Evolutionary conservation across 2,329 filamentous ascomycete genomes (phyloP), one percentile per base, ranked within the genome.

Genomic region (Arthroderma sp.): DNA sequence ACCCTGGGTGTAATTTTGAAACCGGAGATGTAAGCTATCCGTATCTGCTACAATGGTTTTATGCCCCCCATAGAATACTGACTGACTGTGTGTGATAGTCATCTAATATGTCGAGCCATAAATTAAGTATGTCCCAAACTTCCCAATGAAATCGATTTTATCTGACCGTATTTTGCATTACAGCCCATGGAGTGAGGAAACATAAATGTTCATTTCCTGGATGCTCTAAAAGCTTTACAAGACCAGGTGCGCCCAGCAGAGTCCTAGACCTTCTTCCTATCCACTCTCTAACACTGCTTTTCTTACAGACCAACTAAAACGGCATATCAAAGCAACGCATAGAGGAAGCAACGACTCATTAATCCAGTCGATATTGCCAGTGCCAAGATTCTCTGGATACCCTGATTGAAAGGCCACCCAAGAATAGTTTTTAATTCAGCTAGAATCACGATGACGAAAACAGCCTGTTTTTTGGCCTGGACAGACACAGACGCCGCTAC

Each of bases 91-190:
- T 40, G 1, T 33, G 15, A 40, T 37, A 66, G 64, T 67, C 64
- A 22, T 67, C 64, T 5, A 67, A 67, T 46, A 67, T 67, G 64
- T 67, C 64, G 1, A 67, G 64, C 31, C 64, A 67, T 45, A 59
- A 63, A 50, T 52, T 67, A 29, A 67, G 61, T 64, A 62, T 45
- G 60, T 53, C 7, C 2, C 9, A n/a, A 10, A 4, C 9, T 1
- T 10, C 22, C n/a, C 11, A 11, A n/a, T 40, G 6, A 29, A 36
- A 31, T 4, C 39, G 22, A 31, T 10, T 4, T 34, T 34, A 40
- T 40, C 53, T 57, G 40, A 57, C 32, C 4, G 4, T 8, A 1
- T 11, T 6, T 41, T 34, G 5, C 9, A 7, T 28, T 42, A 9
- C 40, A 60, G 61, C 64, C 2, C 64, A 67, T 46, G 63, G 62